A percentile compares a stretch with the other conserved stretches of the same genome.
phyloP scores from a whole-genome alignment of 2,329 filamentous ascomycete species.

The Podosphaera xanthii region DNA sequence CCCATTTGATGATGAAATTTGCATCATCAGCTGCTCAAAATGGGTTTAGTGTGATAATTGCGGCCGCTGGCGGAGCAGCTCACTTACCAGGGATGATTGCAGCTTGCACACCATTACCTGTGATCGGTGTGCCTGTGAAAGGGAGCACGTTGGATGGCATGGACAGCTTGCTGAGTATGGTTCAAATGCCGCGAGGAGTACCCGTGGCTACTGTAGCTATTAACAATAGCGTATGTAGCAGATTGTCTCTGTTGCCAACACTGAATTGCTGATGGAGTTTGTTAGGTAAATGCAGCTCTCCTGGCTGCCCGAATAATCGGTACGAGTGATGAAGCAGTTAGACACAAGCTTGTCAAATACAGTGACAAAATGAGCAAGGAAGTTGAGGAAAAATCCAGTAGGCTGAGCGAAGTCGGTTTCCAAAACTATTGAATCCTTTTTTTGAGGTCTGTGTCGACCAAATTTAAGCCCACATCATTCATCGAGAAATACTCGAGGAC shows the following conservation, averaged over 20 bases:
- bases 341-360: slow-evolving; percentile 34
- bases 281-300: slow-evolving; percentile 37
- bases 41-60: slow-evolving; percentile 18
- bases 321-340: slow-evolving; percentile 29
- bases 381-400: slow-evolving; percentile 37
- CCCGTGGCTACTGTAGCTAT: slow-evolving; percentile 58
- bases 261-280: neutral
- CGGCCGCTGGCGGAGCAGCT: slow-evolving; percentile 52
- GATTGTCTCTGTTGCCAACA: neutral
- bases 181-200: slow-evolving; percentile 54
- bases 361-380: slow-evolving; percentile 40
- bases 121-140: slow-evolving; percentile 59
- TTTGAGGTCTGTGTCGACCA: too few relatives aligned
- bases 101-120: slow-evolving; percentile 45
- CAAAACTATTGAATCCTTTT: too few relatives aligned
- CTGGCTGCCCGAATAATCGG: slow-evolving; percentile 48
- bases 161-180: slow-evolving; percentile 49
- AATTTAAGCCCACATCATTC: too few relatives aligned
- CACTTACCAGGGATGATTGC: slow-evolving; percentile 56
- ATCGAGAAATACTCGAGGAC: too few relatives aligned
- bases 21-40: slow-evolving; percentile 19
- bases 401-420: slow-evolving; percentile 31
- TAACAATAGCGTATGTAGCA: slow-evolving; percentile 40
- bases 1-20: slow-evolving; percentile 43
- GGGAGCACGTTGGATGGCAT: slow-evolving; percentile 49